Evolutionary conservation across 345 rosid species (phyloP), one percentile per base, ranked within the genome.

Genomic region (Aquilaria sinensis): DNA sequence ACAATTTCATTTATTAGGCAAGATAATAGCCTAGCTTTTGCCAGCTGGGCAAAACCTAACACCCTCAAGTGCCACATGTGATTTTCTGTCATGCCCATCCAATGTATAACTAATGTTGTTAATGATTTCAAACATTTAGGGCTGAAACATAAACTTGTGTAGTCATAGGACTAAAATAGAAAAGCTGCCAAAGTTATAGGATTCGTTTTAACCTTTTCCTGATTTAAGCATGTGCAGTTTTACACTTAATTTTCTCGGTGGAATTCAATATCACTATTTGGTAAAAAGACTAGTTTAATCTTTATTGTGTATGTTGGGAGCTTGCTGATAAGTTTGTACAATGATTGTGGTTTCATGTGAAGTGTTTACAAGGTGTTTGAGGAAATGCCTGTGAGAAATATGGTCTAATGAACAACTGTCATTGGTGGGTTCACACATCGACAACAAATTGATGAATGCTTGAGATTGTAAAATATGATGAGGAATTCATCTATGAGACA

Each of bases 361-460:
- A 52, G 51, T 59, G 96, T 92, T 2, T 72, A 67, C 57, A 80
- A 81, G 30, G 59, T 85, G 87, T 88, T 93, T 29, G 79, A 75
- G 1, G 96, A 88, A 93, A 90, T 88, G 86, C 85, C 97, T 63
- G 80, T 78, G 2, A 90, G 72, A 70, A 88, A 88, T 62, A 90
- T 85, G 1, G 96, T 93, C 49, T 79, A 87, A 0, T 93, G 98
- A 97, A 86, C 96, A 2, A 83, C 89, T 10, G 66, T 93, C 49
- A 88, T 90, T 68, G 77, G 90, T 51, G 98, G 86, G 47, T 90
- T 80, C 74, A 94, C 96, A 4, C 92, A 82, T 53, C 86, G 80
- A 53, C 83, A 83, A 83, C 77, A 75, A 45, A 70, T 86, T 4
- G 90, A 79, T 68, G 64, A 63, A 46, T 93, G 96, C 61, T 78